Evolutionary conservation across 73 alveolate species (phyloP), one percentile per base, ranked within the genome.

Genomic region (Tetrahymena thermophila): DNA sequence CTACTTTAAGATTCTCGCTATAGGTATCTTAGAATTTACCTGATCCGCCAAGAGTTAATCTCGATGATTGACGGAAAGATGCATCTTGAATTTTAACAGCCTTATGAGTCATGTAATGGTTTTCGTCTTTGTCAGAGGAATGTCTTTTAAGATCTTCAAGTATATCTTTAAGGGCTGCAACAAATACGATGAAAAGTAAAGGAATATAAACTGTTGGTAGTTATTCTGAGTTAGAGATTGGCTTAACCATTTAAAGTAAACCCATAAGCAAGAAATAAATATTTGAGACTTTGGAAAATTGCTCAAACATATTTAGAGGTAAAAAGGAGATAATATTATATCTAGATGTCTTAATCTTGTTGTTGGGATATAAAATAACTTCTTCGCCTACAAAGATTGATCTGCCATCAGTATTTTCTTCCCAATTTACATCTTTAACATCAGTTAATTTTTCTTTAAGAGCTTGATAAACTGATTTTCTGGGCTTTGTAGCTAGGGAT

Each of bases 111-210:
- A 93, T 94, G 95, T 97, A 96, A 83, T 95, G 95, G 94, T 99
- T 99, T 96, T 99, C 99, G 35, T 95, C 96, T 7, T 58, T 94
- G 94, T 99, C 99, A 34, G 98, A 95, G 83, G 56, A 94, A 55
- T 95, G 96, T 93, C 99, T 96, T 85, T 97, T 97, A 34, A 57
- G 84, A 93, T 99, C 99, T 97, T 99, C 99, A 34, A 96, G 94
- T 40, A 98, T 99, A 96, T 99, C 99, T 96, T 99, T 99, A 38
- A 99, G 94, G 99, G 99, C 99, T 17, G 99, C 98, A 15, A 96
- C 89, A 40, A 58, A 40, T 28, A 96, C 84, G 25, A 96, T 94
- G 16, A 96, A 85, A 16, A 94, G 37, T 35, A 96, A 58, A 35
- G 97, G 97, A 58, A 97, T 95, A 96, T 96, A 89, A 89, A 96